A percentile compares a stretch with the other conserved stretches of the same genome.
These are phyloP conservation scores for Catharanthus roseus DNA, from an alignment of 257 asterid genomes.

Conservation along the genomic window DNA sequence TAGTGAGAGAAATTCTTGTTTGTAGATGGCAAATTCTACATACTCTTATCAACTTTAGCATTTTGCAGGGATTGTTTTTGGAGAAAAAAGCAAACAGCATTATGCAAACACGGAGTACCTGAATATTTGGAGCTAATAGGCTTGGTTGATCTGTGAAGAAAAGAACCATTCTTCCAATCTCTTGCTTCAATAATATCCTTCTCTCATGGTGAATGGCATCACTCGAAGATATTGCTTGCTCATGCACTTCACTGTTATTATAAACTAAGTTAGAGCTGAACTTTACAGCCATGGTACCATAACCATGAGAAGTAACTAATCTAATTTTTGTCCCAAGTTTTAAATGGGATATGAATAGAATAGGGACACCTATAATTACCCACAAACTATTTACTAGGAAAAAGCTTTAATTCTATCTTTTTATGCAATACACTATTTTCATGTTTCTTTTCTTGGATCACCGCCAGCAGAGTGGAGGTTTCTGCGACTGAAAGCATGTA, in stretches of 20 bases:
- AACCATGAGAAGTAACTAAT: constrained; percentile 18
- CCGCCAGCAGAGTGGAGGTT: no score
- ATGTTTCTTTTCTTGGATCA: no score
- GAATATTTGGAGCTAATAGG: constrained; percentile 96
- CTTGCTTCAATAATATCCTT: constrained; percentile 90
- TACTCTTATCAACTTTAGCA: background rate
- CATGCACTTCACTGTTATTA: constrained; percentile 86
- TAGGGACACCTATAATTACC: no score
- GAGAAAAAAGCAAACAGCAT: background rate
- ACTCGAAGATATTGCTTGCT: constrained; percentile 78
- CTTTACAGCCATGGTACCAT: constrained; percentile 16
- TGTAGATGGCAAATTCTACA: background rate
- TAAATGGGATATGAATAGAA: background rate
- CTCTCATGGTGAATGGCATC: constrained; percentile 89
- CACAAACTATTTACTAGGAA: no score
- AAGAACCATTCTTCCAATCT: constrained; percentile 96
- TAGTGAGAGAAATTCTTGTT: background rate
- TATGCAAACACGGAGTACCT: constrained; percentile 38
- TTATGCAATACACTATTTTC: no score
- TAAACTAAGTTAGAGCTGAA: constrained; percentile 20
- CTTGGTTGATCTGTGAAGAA: constrained; percentile 98
- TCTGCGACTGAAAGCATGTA: no score
- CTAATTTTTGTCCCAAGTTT: constrained; percentile 10
- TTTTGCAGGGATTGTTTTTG: background rate
- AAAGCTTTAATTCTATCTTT: no score